These are phyloP conservation scores for Aspergillus alliaceus DNA, from an alignment of 2,329 filamentous ascomycete species.

Conservation along the genomic window DNA sequence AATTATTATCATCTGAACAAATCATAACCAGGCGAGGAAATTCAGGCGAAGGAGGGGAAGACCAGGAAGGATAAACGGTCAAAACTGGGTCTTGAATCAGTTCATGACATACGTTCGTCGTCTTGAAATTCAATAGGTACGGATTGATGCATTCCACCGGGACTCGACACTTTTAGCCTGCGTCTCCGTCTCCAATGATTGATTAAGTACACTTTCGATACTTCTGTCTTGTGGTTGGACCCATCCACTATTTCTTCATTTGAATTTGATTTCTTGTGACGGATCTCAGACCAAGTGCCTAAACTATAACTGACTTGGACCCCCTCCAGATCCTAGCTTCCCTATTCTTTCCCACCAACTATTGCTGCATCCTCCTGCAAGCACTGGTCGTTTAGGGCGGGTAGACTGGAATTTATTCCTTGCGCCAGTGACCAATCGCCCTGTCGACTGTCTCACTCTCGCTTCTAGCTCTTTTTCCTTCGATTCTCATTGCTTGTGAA, in stretches of 20 bases:
- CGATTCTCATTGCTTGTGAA: conserved; percentile 2
- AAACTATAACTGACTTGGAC: conserved; percentile 4
- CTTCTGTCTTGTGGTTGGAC: neutral
- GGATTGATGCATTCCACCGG: neutral
- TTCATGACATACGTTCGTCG: neutral
- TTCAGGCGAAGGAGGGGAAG: conserved; percentile 6
- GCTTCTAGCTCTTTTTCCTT: neutral
- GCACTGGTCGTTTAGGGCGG: conserved; percentile 34
- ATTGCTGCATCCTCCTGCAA: neutral
- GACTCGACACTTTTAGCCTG: neutral
- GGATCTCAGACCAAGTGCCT: conserved; percentile 1
- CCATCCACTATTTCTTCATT: neutral
- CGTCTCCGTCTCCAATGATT: neutral
- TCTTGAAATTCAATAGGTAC: neutral
- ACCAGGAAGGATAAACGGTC: neutral
- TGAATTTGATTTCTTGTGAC: neutral
- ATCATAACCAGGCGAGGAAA: neutral
- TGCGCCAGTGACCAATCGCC: conserved; percentile 7
- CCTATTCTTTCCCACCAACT: neutral
- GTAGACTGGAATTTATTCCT: conserved; percentile 29
- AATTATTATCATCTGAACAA: neutral
- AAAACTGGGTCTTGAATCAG: neutral
- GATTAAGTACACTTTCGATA: neutral
- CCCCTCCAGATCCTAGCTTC: conserved; percentile 5
- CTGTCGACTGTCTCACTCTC: neutral